Evolutionary conservation across 1,284 basidiomycete genomes (phyloP), one percentile per base, ranked within the genome.

Genomic region (Kalmanozyma brasiliensis): DNA sequence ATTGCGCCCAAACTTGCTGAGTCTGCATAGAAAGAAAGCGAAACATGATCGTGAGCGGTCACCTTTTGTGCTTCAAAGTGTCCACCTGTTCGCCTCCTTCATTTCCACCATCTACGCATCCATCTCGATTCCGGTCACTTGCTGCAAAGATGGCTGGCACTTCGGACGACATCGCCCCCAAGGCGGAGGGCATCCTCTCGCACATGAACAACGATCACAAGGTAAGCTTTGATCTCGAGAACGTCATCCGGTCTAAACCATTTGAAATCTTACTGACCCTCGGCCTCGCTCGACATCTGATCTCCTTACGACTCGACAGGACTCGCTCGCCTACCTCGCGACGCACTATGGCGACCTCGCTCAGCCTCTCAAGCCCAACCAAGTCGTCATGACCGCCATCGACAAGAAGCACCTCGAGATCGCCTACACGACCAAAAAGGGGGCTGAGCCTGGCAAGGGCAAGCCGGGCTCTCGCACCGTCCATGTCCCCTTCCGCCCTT

Each of bases 171-270:
- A 38, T 71, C 20, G 62, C 58, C 35, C 46, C 62, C 30, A 71
- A 71, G 58, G 57, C 62, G 20, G 68, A 61, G 13, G 59, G 58
- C 26, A 65, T 71, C 33, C 45, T 65, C 36, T 62, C 62, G 16
- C 62, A 71, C 55, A 71, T 71, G 68, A 71, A 71, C 68, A 71
- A 62, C 22, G 68, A 65, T 22, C 68, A 71, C 58, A 58, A 66
- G 68, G 68, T 71, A 29, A 41, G 62, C 32, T 29, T 6, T 11
- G 11, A 29, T 6, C 6, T 11, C 35, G 35, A 37, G 35, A 29
- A 29, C 7, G 26, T 11, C 26, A 11, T 29, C 26, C 7, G n/a
- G n/a, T n/a, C n/a, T n/a, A n/a, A n/a, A n/a, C n/a, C n/a, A n/a
- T n/a, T n/a, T n/a, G n/a, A n/a, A n/a, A n/a, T n/a, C n/a, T n/a